Conservation (phyloP, 2,329 filamentous ascomycete genomes). For the Fusarium nematophilum region DNA sequence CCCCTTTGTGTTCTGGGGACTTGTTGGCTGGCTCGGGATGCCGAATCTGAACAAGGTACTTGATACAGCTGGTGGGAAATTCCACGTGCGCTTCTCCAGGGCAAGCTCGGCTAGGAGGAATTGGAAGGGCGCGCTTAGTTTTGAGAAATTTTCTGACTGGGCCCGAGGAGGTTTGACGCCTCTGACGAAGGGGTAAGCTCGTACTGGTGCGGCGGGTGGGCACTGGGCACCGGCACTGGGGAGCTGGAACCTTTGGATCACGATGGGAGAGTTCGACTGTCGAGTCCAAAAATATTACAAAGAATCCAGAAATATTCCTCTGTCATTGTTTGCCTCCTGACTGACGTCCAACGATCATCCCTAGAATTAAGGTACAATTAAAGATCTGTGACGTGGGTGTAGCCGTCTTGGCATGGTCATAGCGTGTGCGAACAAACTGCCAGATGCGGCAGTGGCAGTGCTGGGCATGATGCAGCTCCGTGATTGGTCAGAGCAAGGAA, state of each 20-base stretch:
- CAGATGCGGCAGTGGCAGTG: conserved; percentile 32
- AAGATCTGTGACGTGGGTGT: conserved; percentile 33
- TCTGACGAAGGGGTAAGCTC: conserved; percentile 27
- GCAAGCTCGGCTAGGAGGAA: conserved; percentile 6
- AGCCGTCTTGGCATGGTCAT: conserved; percentile 38
- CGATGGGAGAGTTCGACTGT: too few species aligned
- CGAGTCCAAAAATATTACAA: too few species aligned
- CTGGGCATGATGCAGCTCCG: conserved; percentile 11
- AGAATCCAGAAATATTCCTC: too few species aligned
- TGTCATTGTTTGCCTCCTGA: too few species aligned
- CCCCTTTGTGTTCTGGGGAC: conserved; percentile 8
- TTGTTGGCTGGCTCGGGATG: conserved; percentile 1
- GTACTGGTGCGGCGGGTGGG: conserved; percentile 12
- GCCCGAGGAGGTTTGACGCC: conserved; percentile 2
- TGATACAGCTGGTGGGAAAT: not conserved
- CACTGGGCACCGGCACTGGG: too few species aligned
- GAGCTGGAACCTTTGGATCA: too few species aligned
- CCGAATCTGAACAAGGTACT: conserved; percentile 10
- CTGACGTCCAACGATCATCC: too few species aligned
- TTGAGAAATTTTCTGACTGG: conserved; percentile 18
- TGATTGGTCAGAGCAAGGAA: conserved; percentile 6
- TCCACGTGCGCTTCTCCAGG: conserved; percentile 2
- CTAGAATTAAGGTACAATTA: conserved; percentile 26
- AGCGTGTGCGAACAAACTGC: conserved; percentile 25
- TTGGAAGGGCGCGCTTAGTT: conserved; percentile 16